phyloP scores from a whole-genome alignment of 768 basidiomycete species.

The Kwoniella newhampshirensis region DNA sequence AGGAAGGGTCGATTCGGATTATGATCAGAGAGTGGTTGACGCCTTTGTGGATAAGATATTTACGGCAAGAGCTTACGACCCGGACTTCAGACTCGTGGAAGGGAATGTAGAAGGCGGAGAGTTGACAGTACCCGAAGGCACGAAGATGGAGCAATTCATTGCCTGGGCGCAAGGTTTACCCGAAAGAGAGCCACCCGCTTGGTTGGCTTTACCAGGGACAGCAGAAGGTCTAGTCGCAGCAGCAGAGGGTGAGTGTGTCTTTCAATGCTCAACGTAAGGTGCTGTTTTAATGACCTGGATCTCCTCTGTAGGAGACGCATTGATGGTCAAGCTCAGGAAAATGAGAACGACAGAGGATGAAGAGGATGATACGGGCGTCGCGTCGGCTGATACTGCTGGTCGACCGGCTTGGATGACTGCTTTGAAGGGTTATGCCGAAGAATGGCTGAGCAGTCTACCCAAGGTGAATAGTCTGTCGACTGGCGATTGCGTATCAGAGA shows the following conservation, averaged over 20 bases:
- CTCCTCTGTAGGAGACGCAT: slow-evolving; percentile 39
- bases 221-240: slow-evolving; percentile 89
- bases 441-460: slow-evolving; percentile 78
- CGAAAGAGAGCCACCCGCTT: slow-evolving; percentile 88
- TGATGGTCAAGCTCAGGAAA: slow-evolving; percentile 83
- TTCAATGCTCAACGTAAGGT: not conserved
- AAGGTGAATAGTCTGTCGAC: slow-evolving; percentile 58
- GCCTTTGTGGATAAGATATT: slow-evolving; percentile 90
- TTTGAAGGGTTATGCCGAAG: slow-evolving; percentile 74
- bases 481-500: slow-evolving; percentile 20
- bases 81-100: slow-evolving; percentile 84
- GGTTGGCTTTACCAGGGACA: slow-evolving; percentile 88
- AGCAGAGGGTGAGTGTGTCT: slow-evolving; percentile 77
- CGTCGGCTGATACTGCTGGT: slow-evolving; percentile 44
- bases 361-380: slow-evolving; percentile 27
- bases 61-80: slow-evolving; percentile 82
- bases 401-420: slow-evolving; percentile 95
- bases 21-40: slow-evolving; percentile 88
- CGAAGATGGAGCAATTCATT: slow-evolving; percentile 85
- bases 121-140: slow-evolving; percentile 81
- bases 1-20: slow-evolving; percentile 89
- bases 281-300: not conserved
- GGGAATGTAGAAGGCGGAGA: slow-evolving; percentile 51
- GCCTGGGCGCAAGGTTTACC: slow-evolving; percentile 85
- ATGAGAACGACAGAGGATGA: slow-evolving; percentile 64